These are phyloP conservation scores for Ceratobasidium sp. DNA, from an alignment of 1,284 basidiomycete species.

Conservation along the genomic window DNA sequence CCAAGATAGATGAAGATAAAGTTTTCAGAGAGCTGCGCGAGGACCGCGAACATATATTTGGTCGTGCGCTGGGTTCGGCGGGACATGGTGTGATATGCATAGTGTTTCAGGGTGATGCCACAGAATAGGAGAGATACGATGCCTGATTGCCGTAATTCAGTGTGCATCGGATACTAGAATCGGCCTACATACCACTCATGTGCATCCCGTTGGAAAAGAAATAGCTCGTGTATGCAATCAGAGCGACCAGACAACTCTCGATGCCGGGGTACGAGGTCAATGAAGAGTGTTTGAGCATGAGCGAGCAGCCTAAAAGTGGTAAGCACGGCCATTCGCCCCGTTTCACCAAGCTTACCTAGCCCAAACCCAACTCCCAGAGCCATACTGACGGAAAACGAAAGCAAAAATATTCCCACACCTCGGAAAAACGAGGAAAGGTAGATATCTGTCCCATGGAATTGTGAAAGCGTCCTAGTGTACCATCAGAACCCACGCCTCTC, in stretches of 20 bases:
- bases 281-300: slow-evolving; percentile 94
- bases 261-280: slow-evolving; percentile 86
- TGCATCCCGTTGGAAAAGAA: slow-evolving; percentile 96
- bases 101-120: slow-evolving; percentile 98
- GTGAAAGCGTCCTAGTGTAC: slow-evolving; percentile 76
- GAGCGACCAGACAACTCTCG: slow-evolving; percentile 92
- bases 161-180: neutral
- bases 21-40: slow-evolving; percentile 95
- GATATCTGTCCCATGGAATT: slow-evolving; percentile 90
- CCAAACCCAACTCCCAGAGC: slow-evolving; percentile 91
- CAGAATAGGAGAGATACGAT: slow-evolving; percentile 99
- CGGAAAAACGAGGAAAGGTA: slow-evolving; percentile 90
- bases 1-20: slow-evolving; percentile 99
- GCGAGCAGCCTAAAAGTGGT: slow-evolving; percentile 62
- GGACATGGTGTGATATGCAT: slow-evolving; percentile 99
- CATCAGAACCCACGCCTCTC: neutral
- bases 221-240: slow-evolving; percentile 96
- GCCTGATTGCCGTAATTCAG: slow-evolving; percentile 53
- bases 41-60: slow-evolving; percentile 93
- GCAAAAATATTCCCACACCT: slow-evolving; percentile 93
- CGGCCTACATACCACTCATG: slow-evolving; percentile 72
- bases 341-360: slow-evolving; percentile 58
- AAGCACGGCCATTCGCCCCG: no score
- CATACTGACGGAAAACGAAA: slow-evolving; percentile 95
- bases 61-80: slow-evolving; percentile 90